Evolutionary conservation across 371 early-diverging fungal species (phyloP), one percentile per base, ranked within the genome.

Genomic region (Apophysomyces sp.): DNA sequence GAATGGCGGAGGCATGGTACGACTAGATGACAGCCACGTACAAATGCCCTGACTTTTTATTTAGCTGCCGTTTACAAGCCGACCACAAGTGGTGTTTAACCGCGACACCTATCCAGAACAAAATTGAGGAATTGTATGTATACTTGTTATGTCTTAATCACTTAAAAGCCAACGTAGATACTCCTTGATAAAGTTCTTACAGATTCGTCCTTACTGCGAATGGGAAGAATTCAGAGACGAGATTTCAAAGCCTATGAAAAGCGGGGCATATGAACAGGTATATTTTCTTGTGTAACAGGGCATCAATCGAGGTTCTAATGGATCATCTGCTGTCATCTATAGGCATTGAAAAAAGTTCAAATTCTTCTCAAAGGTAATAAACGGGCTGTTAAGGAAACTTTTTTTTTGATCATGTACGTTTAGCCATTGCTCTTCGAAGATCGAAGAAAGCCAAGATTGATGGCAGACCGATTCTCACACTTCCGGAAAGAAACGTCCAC

Each of bases 31-130:
- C 6, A 44, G 21, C 49, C 11, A 18, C 9, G 34, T 37, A 18
- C 3, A 18, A 4, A 31, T 29, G 7, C 7, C 29, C 30, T 54
- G 0, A 31, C 34, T 21, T 15, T 4, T 16, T 26, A 0, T 3
- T 2, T 62, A 73, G 92, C 51, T 80, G 75, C 52, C 57, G 69
- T n/a, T 32, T 96, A 9, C 67, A 84, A 3, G 82, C 91, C 8
- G 69, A 72, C 9, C 85, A 89, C 57, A 79, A 94, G 32, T 93
- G 93, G 90, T 90, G 94, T 49, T 70, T 98, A 59, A 93, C 94
- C 9, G 83, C 84, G 5, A 85, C 83, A 0, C 90, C 90, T n/a
- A 83, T 94, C 26, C 93, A 94, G 68, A 98, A 98, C 82, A 88
- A 82, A 34, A 69, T 96, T 31, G 89, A 87, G n/a, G 98, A 98